A percentile compares a stretch with the other conserved stretches of the same genome.
Evolutionary conservation across 2,329 filamentous ascomycete species (phyloP).

Genomic region (Fusarium torreyae): DNA sequence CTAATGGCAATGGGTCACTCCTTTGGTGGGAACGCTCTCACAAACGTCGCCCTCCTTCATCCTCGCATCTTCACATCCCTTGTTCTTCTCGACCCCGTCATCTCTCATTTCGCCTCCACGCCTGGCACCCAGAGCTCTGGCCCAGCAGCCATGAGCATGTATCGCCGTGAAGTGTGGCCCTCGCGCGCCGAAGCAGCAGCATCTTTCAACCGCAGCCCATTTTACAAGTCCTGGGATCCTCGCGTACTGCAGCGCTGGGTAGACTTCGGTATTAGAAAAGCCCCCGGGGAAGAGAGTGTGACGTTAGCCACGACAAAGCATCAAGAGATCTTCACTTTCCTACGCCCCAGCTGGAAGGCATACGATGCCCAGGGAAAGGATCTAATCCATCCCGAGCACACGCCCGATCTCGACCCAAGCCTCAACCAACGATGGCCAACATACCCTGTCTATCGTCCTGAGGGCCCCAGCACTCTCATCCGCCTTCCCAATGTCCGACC

Average conservation of each 20-base stretch:
- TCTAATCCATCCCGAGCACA: slow-evolving; percentile 58
- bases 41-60: slow-evolving; percentile 81
- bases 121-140: slow-evolving; percentile 53
- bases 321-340: slow-evolving; percentile 82
- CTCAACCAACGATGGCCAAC: slow-evolving; percentile 55
- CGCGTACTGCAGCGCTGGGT: slow-evolving; percentile 78
- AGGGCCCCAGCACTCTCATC: slow-evolving; percentile 69
- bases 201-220: slow-evolving; percentile 74
- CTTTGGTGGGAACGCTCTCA: slow-evolving; percentile 84
- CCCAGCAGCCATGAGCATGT: slow-evolving; percentile 74
- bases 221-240: slow-evolving; percentile 87
- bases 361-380: slow-evolving; percentile 56
- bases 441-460: slow-evolving; percentile 77
- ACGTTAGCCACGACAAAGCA: slow-evolving; percentile 88
- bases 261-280: slow-evolving; percentile 79
- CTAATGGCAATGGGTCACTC: slow-evolving; percentile 90
- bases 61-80: slow-evolving; percentile 84
- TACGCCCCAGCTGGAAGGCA: slow-evolving; percentile 71
- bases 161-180: slow-evolving; percentile 86
- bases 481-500: slow-evolving; percentile 75
- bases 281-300: slow-evolving; percentile 65
- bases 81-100: slow-evolving; percentile 88
- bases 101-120: slow-evolving; percentile 65
- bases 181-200: slow-evolving; percentile 77
- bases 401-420: slow-evolving; percentile 63